Conservation (phyloP, 1,284 basidiomycete species). For the Sphagnurus paluster region DNA sequence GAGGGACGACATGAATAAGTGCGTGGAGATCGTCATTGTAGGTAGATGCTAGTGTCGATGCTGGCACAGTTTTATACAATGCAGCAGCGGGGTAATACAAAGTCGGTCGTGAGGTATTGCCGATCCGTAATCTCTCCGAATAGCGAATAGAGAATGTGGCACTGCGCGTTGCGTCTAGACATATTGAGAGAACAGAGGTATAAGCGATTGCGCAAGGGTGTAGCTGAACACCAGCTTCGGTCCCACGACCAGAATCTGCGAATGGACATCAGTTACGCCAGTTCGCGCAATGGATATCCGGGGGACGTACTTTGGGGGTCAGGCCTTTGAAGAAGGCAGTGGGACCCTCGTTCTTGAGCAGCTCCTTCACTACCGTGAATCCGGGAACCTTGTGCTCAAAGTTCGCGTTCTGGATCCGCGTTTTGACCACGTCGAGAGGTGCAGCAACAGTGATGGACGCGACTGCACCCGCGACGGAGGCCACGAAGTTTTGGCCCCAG, state of each 20-base stretch:
- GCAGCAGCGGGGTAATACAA: too few relatives aligned
- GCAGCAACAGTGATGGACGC: conserved; percentile 96
- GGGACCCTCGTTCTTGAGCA: conserved; percentile 85
- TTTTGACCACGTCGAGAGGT: conserved; percentile 96
- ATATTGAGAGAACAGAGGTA: conserved; percentile 91
- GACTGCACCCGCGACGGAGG: conserved; percentile 91
- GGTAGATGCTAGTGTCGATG: too few relatives aligned
- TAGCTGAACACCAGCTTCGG: conserved; percentile 99
- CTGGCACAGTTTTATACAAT: too few relatives aligned
- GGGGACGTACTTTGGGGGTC: conserved; percentile 79
- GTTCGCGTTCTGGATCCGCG: conserved; percentile 97
- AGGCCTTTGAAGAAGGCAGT: conserved; percentile 96
- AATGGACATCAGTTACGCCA: conserved; percentile 1
- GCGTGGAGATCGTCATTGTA: too few relatives aligned
- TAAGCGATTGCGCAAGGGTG: conserved; percentile 94
- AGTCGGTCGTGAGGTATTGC: background rate
- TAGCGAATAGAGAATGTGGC: too few relatives aligned
- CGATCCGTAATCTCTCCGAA: background rate
- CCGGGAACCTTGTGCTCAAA: conserved; percentile 93
- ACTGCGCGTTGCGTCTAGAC: conserved; percentile 44
- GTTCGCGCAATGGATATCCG: too few relatives aligned
- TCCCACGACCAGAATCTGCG: conserved; percentile 91
- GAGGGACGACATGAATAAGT: too few relatives aligned
- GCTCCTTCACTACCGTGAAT: conserved; percentile 83
- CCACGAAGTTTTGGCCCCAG: conserved; percentile 94